A percentile compares a stretch with the other conserved stretches of the same genome.
Evolutionary conservation across 164 flowering plant species (phyloP).

Genomic region (Vitis rotundifolia): DNA sequence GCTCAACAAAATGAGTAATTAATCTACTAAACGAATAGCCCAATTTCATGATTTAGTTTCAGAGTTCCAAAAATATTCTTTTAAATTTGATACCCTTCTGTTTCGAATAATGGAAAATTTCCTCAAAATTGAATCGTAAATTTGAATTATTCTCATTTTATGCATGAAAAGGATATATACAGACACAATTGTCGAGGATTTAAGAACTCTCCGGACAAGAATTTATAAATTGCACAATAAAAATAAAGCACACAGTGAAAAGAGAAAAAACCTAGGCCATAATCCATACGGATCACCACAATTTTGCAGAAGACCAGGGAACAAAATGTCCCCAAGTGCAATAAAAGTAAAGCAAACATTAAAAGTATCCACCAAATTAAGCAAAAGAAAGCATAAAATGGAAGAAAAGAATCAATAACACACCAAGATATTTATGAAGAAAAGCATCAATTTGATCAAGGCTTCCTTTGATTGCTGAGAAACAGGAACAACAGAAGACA

Average conservation of each 20-base stretch:
- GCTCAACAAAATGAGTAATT: too few species aligned
- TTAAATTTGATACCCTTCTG: too few species aligned
- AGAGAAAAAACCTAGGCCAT: constrained; percentile 26
- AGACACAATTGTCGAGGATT: neutral
- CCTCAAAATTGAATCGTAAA: too few species aligned
- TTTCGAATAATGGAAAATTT: too few species aligned
- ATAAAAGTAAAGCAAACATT: neutral
- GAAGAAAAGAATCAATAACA: constrained; percentile 1
- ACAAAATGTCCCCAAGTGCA: neutral
- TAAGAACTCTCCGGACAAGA: too few species aligned
- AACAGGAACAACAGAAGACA: neutral
- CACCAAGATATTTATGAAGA: neutral
- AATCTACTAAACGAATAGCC: too few species aligned
- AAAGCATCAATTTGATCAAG: neutral
- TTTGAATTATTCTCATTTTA: too few species aligned
- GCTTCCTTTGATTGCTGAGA: neutral
- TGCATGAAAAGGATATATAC: too few species aligned
- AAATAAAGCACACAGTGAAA: neutral
- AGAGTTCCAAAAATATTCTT: too few species aligned
- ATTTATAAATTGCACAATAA: neutral
- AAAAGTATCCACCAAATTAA: neutral
- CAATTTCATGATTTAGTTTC: too few species aligned
- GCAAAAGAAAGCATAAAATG: neutral
- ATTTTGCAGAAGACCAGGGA: neutral
- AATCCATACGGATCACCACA: constrained; percentile 28